phyloP scores from a whole-genome alignment of 768 basidiomycete genomes.

The Daedaleopsis sinensis region DNA sequence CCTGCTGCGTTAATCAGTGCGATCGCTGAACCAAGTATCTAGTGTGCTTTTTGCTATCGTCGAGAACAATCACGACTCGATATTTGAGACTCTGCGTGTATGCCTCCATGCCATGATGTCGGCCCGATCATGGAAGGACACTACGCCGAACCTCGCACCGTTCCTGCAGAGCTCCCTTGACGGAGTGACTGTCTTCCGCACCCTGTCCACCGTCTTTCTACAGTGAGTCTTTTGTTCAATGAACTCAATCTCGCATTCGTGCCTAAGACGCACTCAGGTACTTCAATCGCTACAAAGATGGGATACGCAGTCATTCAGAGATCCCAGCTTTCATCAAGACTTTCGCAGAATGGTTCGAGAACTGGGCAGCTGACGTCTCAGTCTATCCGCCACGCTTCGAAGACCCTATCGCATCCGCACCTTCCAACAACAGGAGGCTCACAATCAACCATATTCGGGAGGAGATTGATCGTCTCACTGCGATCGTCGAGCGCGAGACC shows the following conservation, averaged over 20 bases:
- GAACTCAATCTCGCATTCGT: no score
- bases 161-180: slow-evolving; percentile 24
- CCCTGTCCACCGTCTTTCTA: slow-evolving; percentile 49
- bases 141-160: slow-evolving; percentile 37
- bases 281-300: slow-evolving; percentile 32
- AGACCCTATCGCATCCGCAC: slow-evolving; percentile 20
- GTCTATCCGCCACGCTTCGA: slow-evolving; percentile 22
- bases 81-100: slow-evolving; percentile 42
- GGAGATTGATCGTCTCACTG: slow-evolving; percentile 22
- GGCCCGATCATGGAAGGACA: slow-evolving; percentile 19
- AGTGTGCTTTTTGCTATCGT: slow-evolving; percentile 20
- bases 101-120: slow-evolving; percentile 40
- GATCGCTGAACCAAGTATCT: no score
- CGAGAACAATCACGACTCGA: slow-evolving; percentile 35
- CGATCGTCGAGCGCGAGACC: slow-evolving; percentile 30
- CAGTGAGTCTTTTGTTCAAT: slow-evolving; percentile 50
- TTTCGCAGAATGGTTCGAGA: slow-evolving; percentile 26
- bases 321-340: slow-evolving; percentile 25
- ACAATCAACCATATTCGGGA: slow-evolving; percentile 20
- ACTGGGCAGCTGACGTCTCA: slow-evolving; percentile 28
- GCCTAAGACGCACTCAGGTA: no score
- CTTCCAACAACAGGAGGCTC: slow-evolving; percentile 10
- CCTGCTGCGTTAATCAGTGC: no score
- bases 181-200: slow-evolving; percentile 47
- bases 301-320: slow-evolving; percentile 21